Evolutionary conservation across 176 grass and related monocot genomes (phyloP).

Genomic region (Phragmites australis): DNA sequence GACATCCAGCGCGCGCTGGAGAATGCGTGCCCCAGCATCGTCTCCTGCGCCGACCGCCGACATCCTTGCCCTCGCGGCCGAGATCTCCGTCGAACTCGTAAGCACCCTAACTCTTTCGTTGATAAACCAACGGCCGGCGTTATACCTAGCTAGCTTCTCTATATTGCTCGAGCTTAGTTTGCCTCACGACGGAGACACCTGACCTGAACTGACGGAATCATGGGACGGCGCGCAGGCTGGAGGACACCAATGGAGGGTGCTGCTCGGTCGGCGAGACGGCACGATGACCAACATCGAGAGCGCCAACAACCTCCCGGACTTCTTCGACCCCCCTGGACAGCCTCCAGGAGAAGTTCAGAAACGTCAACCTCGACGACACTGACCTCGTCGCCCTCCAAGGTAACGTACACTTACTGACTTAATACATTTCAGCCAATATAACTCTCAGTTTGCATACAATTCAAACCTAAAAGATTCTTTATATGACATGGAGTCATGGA

Average conservation of each 20-base stretch:
- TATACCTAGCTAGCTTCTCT: constrained; percentile 8
- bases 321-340: constrained; percentile 28
- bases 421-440: not conserved
- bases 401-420: not conserved
- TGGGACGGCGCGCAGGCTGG: not conserved
- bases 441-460: not conserved
- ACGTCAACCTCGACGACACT: constrained; percentile 40
- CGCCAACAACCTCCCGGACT: constrained; percentile 47
- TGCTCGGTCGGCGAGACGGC: constrained; percentile 12
- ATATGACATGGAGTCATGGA: not conserved
- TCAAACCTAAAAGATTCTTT: not conserved
- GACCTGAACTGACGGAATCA: not conserved
- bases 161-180: not conserved
- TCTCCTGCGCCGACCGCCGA: constrained; percentile 41
- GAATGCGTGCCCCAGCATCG: not conserved
- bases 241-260: constrained; percentile 1
- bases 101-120: not conserved
- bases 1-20: constrained; percentile 39
- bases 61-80: constrained; percentile 29
- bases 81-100: constrained; percentile 24
- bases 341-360: constrained; percentile 51
- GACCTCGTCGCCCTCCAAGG: constrained; percentile 63
- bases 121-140: not conserved
- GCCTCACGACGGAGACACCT: too few relatives aligned
- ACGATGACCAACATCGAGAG: not conserved